Evolutionary conservation across 768 basidiomycete species (phyloP), one percentile per base, ranked within the genome.

Genomic region (Dentipellis sp.): DNA sequence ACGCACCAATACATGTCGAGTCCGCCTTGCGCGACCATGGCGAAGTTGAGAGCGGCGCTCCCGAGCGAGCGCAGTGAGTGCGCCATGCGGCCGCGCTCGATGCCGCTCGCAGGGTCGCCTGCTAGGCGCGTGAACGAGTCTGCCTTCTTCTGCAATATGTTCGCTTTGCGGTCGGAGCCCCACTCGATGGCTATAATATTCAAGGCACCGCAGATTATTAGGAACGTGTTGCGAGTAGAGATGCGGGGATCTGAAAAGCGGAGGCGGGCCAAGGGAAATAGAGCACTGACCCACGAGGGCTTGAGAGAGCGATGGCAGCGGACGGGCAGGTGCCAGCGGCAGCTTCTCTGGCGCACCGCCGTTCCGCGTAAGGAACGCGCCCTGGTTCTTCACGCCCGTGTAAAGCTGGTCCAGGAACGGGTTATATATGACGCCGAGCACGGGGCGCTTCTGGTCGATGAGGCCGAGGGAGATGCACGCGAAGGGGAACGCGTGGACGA

Each of bases 391-490:
- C 45, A 88, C 71, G 5, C 83, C 94, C 12, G 84, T 85, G 72
- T 92, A 95, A 54, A 95, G 76, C 53, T 94, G 82, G 59, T 91
- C 80, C 54, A 94, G 78, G 78, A 93, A 94, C 0, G 94, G 94
- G 66, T 94, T 94, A 74, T 84, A 95, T 58, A 97, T 86, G 40
- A 98, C 93, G 1, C 94, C 94, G 16, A 97, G 76, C 7, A 94
- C 79, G 1, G 94, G 91, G 7, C 81, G 76, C 59, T 84, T 84
- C 57, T 86, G 77, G 72, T 89, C 85, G 58, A 94, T 86, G 63
- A 98, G 75, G 7, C 94, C 94, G 52, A 98, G 80, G 16, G 94
- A 97, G 67, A 94, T 88, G 69, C 90, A 93, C 23, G 82, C 88
- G 68, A 85, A 88, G 9, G 92, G 91, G 67, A 94, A 90, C 38